Evolutionary conservation across 306 rosid genomes (phyloP).

Genomic region (Dalbergia oliveri): DNA sequence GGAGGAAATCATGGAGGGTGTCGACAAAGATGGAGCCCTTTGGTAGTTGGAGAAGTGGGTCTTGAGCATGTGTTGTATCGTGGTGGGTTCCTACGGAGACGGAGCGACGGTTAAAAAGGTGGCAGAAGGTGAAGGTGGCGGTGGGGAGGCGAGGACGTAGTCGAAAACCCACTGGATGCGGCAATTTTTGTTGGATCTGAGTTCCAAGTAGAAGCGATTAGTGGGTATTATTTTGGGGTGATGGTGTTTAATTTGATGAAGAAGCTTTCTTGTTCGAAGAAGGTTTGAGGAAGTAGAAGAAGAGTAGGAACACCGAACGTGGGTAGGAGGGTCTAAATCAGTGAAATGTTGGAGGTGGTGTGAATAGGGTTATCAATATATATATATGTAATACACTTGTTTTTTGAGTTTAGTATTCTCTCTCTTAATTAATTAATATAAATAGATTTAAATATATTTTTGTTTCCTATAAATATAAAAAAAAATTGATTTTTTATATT

Average conservation of each 20-base stretch:
- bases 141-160: slow-evolving; percentile 55
- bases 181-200: slow-evolving; percentile 37
- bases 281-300: slow-evolving; percentile 7
- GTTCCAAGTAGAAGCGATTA: slow-evolving; percentile 36
- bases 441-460: too few species aligned
- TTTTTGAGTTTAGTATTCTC: too few species aligned
- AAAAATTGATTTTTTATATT: too few species aligned
- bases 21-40: slow-evolving; percentile 32
- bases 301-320: neutral
- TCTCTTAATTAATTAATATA: too few species aligned
- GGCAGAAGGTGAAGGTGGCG: slow-evolving; percentile 59
- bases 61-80: slow-evolving; percentile 77
- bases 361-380: too few species aligned
- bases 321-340: slow-evolving; percentile 18
- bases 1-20: slow-evolving; percentile 60
- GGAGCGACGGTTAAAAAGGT: neutral
- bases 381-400: too few species aligned
- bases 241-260: slow-evolving; percentile 6
- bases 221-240: slow-evolving; percentile 56
- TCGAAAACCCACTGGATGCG: slow-evolving; percentile 66
- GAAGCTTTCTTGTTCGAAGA: slow-evolving; percentile 8
- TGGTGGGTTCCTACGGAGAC: slow-evolving; percentile 68
- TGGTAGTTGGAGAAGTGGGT: slow-evolving; percentile 57
- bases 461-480: too few species aligned
- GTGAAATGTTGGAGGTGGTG: neutral